Percentiles rank a stretch among this genome's conserved stretches.
Evolutionary conservation across 768 basidiomycete genomes (phyloP).

Genomic region (Leccinellum rugosiceps): DNA sequence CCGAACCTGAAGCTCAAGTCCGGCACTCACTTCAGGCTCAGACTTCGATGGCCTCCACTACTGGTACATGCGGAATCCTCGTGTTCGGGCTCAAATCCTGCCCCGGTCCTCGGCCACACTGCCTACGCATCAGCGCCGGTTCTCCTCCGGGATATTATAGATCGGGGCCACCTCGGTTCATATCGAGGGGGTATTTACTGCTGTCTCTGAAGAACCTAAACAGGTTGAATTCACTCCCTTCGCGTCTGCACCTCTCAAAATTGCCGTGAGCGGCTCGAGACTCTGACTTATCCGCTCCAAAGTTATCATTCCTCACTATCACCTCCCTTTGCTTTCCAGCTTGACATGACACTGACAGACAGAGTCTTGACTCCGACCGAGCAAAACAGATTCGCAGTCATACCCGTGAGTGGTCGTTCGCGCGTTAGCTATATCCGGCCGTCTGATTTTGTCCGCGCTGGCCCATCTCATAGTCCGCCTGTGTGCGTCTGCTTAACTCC

Average conservation of each 20-base stretch:
- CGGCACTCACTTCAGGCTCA: background rate
- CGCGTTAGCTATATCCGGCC: background rate
- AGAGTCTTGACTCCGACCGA: background rate
- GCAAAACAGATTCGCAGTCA: background rate
- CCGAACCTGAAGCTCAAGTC: background rate
- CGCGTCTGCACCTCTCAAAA: background rate
- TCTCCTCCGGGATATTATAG: background rate
- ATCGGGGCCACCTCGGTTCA: background rate
- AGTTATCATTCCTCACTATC: background rate
- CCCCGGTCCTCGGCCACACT: background rate
- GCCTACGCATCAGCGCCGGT: background rate
- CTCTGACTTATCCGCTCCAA: background rate
- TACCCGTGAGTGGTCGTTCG: constrained; percentile 14
- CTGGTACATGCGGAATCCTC: background rate
- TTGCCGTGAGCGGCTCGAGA: background rate
- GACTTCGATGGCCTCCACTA: background rate
- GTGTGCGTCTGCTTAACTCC: constrained; percentile 9
- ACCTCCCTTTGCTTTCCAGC: background rate
- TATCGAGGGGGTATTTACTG: background rate
- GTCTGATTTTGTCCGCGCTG: background rate
- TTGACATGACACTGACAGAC: constrained; percentile 7
- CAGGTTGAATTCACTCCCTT: background rate
- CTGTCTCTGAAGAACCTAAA: background rate
- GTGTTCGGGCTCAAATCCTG: background rate
- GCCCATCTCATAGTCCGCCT: constrained; percentile 5